Evolutionary conservation across 352 stramenopile species (phyloP), one percentile per base, ranked within the genome.

Genomic region (Discostella stelligera): DNA sequence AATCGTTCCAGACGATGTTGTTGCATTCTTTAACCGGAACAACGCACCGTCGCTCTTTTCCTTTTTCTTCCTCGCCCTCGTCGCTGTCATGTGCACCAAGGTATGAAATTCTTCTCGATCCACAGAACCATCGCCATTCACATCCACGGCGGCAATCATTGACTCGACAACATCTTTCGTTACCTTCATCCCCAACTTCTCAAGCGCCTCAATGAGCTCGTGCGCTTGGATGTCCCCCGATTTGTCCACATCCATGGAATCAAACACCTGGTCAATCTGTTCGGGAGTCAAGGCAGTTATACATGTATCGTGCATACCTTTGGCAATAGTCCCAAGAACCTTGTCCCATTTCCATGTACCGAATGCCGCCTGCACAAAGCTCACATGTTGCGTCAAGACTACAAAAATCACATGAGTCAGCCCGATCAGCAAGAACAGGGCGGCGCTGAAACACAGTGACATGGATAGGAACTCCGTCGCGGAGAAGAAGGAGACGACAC

Each of bases 401-500:
- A 80, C 65, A 54, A 71, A 80, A 16, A 23, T 64, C 9, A 74
- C 11, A 66, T 71, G 70, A 23, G 60, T 71, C 9, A 72, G 0
- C 23, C 68, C 76, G 54, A 87, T 66, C 8, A 46, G 20, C 14
- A 83, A 61, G 41, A 75, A 81, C 16, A 87, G 59, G 1, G 50
- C 48, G 46, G 77, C 66, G 59, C 68, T 83, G 25, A 82, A 77
- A 20, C 75, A 71, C 16, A 88, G 52, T n/a, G 63, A 58, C 48
- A 60, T 21, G 18, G 44, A 48, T n/a, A 61, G 30, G 53, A 77
- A 88, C n/a, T n/a, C 56, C 27, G 66, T 69, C 16, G 77, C 67
- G 14, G 60, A 59, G 25, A 61, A 83, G 23, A 85, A 74, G 18
- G 74, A 80, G 10, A 86, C 30, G 3, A 83, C 77, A 20, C 85